Conservation (phyloP, 116 monocot genomes). For the Zostera marina region DNA sequence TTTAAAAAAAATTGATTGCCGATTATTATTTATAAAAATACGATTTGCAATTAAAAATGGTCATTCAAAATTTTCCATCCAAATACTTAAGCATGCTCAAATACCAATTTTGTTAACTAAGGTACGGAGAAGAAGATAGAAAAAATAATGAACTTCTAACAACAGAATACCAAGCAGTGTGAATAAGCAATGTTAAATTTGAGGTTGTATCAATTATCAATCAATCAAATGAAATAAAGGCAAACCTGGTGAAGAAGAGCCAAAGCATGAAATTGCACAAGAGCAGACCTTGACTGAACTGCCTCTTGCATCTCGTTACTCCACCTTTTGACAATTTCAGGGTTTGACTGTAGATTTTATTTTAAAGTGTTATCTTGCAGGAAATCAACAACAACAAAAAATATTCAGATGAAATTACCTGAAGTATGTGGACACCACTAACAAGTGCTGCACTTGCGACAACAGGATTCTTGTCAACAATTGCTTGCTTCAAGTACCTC, state of each 20-base stretch:
- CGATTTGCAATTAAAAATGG: too few relatives aligned
- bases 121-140: too few relatives aligned
- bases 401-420: slow-evolving; percentile 36
- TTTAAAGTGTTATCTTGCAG: background rate
- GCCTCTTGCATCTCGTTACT: slow-evolving; percentile 99
- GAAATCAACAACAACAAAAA: background rate
- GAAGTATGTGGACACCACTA: slow-evolving; percentile 88
- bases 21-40: too few relatives aligned
- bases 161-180: background rate
- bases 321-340: slow-evolving; percentile 98
- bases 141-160: too few relatives aligned
- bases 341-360: slow-evolving; percentile 43
- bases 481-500: slow-evolving; percentile 94
- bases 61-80: too few relatives aligned
- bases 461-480: slow-evolving; percentile 96
- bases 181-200: background rate
- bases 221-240: background rate
- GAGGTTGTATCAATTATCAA: background rate
- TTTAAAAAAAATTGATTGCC: too few relatives aligned
- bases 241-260: slow-evolving; percentile 94
- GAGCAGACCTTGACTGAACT: slow-evolving; percentile 91
- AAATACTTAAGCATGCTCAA: too few relatives aligned
- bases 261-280: slow-evolving; percentile 96
- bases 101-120: too few relatives aligned
- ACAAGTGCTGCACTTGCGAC: slow-evolving; percentile 99